Evolutionary conservation across 371 early-diverging fungal species (phyloP).

Genomic region (Zopfochytrium polystomum): DNA sequence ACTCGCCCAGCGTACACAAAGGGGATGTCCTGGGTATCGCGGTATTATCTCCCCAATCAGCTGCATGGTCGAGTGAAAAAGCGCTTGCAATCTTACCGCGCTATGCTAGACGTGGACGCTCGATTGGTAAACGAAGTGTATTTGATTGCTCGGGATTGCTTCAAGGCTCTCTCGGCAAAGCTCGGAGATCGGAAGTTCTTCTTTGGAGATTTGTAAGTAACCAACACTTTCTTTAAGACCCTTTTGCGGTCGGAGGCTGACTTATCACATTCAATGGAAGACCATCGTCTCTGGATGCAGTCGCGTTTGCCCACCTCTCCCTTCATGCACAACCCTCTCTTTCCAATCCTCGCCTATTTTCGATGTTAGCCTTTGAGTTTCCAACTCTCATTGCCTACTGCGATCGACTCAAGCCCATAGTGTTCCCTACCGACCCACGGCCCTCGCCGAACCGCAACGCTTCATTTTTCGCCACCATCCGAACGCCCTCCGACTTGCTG

Average conservation of each 20-base stretch:
- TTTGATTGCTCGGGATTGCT: slow-evolving; percentile 33
- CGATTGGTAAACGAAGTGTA: slow-evolving; percentile 34
- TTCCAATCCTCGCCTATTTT: slow-evolving; percentile 37
- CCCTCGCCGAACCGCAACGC: slow-evolving; percentile 10
- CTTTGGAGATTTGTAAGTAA: slow-evolving; percentile 31
- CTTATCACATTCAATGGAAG: slow-evolving; percentile 11
- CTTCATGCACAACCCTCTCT: slow-evolving; percentile 39
- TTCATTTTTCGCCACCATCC: slow-evolving; percentile 22
- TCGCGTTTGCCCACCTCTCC: slow-evolving; percentile 43
- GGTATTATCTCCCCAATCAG: slow-evolving; percentile 7
- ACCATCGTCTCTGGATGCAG: slow-evolving; percentile 41
- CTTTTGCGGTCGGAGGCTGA: neutral
- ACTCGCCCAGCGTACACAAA: slow-evolving; percentile 15
- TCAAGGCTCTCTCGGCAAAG: slow-evolving; percentile 32
- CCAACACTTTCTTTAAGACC: neutral
- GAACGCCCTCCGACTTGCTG: slow-evolving; percentile 15
- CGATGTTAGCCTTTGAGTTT: slow-evolving; percentile 44
- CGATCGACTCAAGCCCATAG: slow-evolving; percentile 26
- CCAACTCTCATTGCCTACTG: slow-evolving; percentile 44
- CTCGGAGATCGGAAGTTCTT: slow-evolving; percentile 41
- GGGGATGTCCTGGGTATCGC: slow-evolving; percentile 3
- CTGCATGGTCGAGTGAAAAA: slow-evolving; percentile 6
- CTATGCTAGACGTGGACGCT: slow-evolving; percentile 17
- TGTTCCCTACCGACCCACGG: slow-evolving; percentile 14
- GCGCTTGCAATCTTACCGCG: slow-evolving; percentile 14